Evolutionary conservation across 768 basidiomycete genomes (phyloP), one percentile per base, ranked within the genome.

Genomic region (Lactarius vividus): DNA sequence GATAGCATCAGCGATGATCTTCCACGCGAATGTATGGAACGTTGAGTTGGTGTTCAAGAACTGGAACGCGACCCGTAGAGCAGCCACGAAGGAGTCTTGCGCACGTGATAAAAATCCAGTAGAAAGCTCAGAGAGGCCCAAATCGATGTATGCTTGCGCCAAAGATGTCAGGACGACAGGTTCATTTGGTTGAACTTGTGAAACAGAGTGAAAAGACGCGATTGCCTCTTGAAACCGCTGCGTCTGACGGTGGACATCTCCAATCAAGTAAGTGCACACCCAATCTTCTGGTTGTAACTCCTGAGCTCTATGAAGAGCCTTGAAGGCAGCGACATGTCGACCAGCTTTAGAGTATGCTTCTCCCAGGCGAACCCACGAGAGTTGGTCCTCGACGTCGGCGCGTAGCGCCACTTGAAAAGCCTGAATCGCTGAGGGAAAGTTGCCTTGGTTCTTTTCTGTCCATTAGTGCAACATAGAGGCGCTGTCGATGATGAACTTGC

Each of bases 311-410:
- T 80, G 77, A 23, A 98, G 84, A 0, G 96, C 90, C 75, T 96
- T 98, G 65, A 97, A 75, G 0, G 94, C 92, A 18, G 97, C 96
- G 20, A 85, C 87, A 70, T 94, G 90, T 39, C 94, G 85, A 57
- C 97, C 96, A 13, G 92, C 89, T 72, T 84, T 88, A 70, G 85
- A 86, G 71, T 99, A 98, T 0, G 94, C 91, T 75, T 97, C 94
- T 1, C 96, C 96, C 3, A 99, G 82, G 42, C 92, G 85, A 16
- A 94, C 81, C 97, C 96, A 98, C n/a, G 88, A 84, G 18, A 87
- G 74, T 15, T 85, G 82, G 75, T 98, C 94, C 2, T 87, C 84
- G 1, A 87, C 82, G 26, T 92, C 84, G 8, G 89, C 88, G 20
- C 94, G 83, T 6, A 97, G 81, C 0, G 92, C 88, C n/a, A 94